A percentile compares a stretch with the other conserved stretches of the same genome.
Conservation (phyloP, 768 basidiomycete species). For the Boletus pseudopeckii region DNA sequence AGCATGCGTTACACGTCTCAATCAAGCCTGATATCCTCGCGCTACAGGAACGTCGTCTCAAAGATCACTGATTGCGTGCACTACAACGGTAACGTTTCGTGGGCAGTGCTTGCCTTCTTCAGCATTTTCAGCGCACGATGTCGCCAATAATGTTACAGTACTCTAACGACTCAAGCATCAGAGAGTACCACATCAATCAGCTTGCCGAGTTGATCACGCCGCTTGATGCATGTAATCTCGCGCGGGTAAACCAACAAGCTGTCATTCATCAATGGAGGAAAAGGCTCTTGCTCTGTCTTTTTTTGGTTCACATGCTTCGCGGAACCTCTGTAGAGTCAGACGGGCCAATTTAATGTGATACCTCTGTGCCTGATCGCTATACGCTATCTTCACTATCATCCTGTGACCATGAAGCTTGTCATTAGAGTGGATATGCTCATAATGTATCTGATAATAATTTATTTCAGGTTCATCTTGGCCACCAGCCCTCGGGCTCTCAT, state of each 20-base stretch:
- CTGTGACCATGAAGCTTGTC: not conserved
- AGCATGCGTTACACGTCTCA: not conserved
- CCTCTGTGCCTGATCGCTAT: not conserved
- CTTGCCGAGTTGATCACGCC: not conserved
- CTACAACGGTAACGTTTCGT: not conserved
- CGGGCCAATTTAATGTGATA: not conserved
- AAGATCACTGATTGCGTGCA: not conserved
- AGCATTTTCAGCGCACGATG: not conserved
- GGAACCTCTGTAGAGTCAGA: not conserved
- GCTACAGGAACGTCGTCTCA: not conserved
- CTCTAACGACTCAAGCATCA: too few species aligned
- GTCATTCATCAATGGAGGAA: not conserved
- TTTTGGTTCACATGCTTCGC: not conserved
- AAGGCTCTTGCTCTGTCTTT: not conserved
- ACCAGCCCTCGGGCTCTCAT: too few species aligned
- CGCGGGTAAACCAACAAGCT: not conserved
- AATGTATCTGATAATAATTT: too few species aligned
- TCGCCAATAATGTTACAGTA: not conserved
- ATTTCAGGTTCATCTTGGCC: too few species aligned
- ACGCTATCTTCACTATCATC: too few species aligned
- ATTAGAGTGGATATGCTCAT: too few species aligned
- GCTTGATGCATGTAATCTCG: not conserved
- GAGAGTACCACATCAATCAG: not conserved
- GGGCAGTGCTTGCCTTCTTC: not conserved
- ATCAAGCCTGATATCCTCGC: not conserved